A percentile compares a stretch with the other conserved stretches of the same genome.
These are phyloP conservation scores for Taphrina betulina DNA, from an alignment of 1,139 yeast genomes.

Conservation along the genomic window DNA sequence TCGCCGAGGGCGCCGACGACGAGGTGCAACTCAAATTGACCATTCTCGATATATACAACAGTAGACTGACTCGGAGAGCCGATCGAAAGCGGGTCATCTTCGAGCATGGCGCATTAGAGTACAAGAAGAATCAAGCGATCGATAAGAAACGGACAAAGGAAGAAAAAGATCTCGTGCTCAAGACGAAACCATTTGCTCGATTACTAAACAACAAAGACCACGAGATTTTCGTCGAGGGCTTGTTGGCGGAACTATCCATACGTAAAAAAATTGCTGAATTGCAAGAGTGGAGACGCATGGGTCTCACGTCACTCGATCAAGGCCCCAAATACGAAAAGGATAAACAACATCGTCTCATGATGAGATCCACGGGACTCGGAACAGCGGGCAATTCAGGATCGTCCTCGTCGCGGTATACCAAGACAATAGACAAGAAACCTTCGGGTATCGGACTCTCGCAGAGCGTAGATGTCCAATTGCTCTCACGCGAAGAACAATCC, in stretches of 20 bases:
- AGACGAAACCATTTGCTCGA: constrained; percentile 76
- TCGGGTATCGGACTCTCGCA: constrained; percentile 54
- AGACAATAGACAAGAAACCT: constrained; percentile 19
- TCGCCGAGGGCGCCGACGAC: constrained; percentile 61
- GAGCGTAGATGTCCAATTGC: constrained; percentile 76
- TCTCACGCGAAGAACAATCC: constrained; percentile 81
- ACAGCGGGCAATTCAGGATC: not conserved
- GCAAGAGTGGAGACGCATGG: constrained; percentile 90
- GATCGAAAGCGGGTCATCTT: constrained; percentile 83
- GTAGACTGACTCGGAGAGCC: constrained; percentile 84
- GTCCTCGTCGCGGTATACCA: constrained; percentile 1
- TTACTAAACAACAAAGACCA: constrained; percentile 79
- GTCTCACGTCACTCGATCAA: constrained; percentile 77
- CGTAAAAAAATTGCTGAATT: constrained; percentile 81
- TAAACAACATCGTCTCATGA: constrained; percentile 50
- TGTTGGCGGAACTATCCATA: constrained; percentile 72
- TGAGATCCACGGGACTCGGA: constrained; percentile 1
- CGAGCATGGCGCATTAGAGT: constrained; percentile 75
- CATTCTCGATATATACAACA: constrained; percentile 82
- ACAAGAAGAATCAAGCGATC: constrained; percentile 69
- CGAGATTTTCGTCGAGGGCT: constrained; percentile 66
- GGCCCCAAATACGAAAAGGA: constrained; percentile 89
- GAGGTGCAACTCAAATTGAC: constrained; percentile 88
- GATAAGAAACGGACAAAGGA: constrained; percentile 86
- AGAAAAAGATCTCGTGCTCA: constrained; percentile 75